phyloP scores from a whole-genome alignment of 2,329 filamentous ascomycete species.

The Ophiognomonia clavigignenti-juglandacearum region DNA sequence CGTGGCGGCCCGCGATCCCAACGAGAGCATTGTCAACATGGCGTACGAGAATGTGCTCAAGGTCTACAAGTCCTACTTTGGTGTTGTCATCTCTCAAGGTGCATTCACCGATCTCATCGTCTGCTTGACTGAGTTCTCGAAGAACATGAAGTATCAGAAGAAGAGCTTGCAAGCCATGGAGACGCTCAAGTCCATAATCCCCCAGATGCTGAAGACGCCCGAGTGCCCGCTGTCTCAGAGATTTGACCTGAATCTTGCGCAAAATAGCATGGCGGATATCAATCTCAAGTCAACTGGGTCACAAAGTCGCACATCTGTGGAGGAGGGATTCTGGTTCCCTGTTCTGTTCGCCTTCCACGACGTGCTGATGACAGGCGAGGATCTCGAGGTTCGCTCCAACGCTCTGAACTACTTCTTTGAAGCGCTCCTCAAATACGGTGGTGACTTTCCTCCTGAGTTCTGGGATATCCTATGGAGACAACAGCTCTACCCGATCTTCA shows the following conservation, averaged over 20 bases:
- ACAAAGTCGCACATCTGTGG: conserved; percentile 76
- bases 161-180: conserved; percentile 96
- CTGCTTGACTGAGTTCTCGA: conserved; percentile 96
- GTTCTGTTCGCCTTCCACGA: conserved; percentile 98
- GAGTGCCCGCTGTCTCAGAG: conserved; percentile 85
- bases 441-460: conserved; percentile 87
- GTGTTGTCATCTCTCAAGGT: conserved; percentile 91
- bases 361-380: conserved; percentile 97
- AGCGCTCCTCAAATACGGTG: conserved; percentile 81
- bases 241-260: conserved; percentile 30
- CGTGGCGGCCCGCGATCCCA: conserved; percentile 85
- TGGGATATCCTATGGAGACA: conserved; percentile 99
- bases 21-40: conserved; percentile 93
- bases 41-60: conserved; percentile 96
- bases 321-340: conserved; percentile 98
- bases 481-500: conserved; percentile 95
- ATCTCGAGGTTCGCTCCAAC: conserved; percentile 87
- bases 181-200: conserved; percentile 86
- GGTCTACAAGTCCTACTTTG: conserved; percentile 92
- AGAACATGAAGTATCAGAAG: conserved; percentile 98
- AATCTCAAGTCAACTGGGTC: conserved; percentile 43
- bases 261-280: conserved; percentile 35
- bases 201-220: conserved; percentile 90
- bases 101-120: conserved; percentile 96
- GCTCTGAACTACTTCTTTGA: conserved; percentile 97